These are phyloP conservation scores for Euphorbia peplus DNA, from an alignment of 345 rosid species.

Conservation along the genomic window DNA sequence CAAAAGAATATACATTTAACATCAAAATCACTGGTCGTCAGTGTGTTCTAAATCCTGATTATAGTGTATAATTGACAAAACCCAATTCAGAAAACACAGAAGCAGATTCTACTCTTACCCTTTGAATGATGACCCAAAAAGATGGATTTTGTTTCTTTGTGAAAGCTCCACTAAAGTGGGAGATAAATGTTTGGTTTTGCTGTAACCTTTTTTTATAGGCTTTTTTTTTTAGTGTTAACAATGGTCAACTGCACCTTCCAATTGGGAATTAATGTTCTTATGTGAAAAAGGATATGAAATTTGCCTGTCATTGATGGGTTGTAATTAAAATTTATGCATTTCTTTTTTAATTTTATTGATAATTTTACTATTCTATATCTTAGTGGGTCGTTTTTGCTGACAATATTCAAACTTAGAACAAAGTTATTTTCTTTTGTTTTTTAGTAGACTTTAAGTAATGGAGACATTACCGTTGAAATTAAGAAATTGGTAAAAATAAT, in stretches of 20 bases:
- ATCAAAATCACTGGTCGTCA: too few relatives aligned
- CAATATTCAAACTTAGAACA: slow-evolving; percentile 13
- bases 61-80: background rate
- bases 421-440: slow-evolving; percentile 20
- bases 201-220: too few relatives aligned
- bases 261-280: background rate
- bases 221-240: too few relatives aligned
- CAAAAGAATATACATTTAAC: too few relatives aligned
- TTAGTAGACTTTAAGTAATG: slow-evolving; percentile 34
- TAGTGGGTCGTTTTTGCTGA: slow-evolving; percentile 32
- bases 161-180: slow-evolving; percentile 31
- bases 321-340: background rate
- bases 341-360: too few relatives aligned
- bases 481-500: background rate
- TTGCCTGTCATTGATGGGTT: background rate
- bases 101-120: slow-evolving; percentile 1
- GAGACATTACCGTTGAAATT: slow-evolving; percentile 34
- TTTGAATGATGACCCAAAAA: slow-evolving; percentile 9
- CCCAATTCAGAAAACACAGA: background rate
- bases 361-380: background rate
- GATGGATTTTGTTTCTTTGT: slow-evolving; percentile 13
- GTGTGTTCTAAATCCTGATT: too few relatives aligned
- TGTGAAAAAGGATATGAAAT: slow-evolving; percentile 28
- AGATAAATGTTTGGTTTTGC: slow-evolving; percentile 4
- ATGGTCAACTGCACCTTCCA: too few relatives aligned